phyloP scores from a whole-genome alignment of 108 stramenopile genomes.

The Cyclotella choctawhatcheeana region DNA sequence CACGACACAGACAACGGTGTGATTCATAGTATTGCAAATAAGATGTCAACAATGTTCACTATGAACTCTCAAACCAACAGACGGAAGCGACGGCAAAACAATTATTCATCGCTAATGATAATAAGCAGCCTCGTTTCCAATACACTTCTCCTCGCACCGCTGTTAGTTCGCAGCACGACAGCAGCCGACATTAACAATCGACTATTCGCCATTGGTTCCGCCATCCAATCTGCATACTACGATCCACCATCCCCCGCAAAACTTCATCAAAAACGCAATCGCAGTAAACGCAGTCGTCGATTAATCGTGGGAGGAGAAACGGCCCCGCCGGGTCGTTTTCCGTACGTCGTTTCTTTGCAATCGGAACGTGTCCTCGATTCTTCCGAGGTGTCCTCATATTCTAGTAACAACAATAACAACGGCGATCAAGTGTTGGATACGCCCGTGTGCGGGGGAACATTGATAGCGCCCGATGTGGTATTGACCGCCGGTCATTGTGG shows the following conservation, averaged over 20 bases:
- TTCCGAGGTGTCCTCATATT: not conserved
- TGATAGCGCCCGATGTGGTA: conserved; percentile 43
- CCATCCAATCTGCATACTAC: not conserved
- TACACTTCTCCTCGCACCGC: too few species aligned
- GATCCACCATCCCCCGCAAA: not conserved
- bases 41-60: too few species aligned
- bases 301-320: conserved; percentile 63
- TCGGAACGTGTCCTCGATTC: conserved; percentile 24
- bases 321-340: conserved; percentile 57
- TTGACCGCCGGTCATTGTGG: conserved; percentile 53
- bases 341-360: conserved; percentile 59
- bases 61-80: too few species aligned
- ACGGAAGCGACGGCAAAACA: too few species aligned
- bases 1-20: too few species aligned
- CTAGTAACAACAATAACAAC: too few species aligned
- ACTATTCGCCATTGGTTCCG: not conserved
- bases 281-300: conserved; percentile 3
- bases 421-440: conserved; percentile 16
- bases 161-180: too few species aligned
- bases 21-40: too few species aligned
- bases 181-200: not conserved
- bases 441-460: conserved; percentile 42
- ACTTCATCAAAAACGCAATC: too few species aligned
- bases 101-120: too few species aligned
- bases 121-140: too few species aligned